Base-by-base conservation (phyloP, 257 asterid genomes). In the Knoxia roxburghii region DNA sequence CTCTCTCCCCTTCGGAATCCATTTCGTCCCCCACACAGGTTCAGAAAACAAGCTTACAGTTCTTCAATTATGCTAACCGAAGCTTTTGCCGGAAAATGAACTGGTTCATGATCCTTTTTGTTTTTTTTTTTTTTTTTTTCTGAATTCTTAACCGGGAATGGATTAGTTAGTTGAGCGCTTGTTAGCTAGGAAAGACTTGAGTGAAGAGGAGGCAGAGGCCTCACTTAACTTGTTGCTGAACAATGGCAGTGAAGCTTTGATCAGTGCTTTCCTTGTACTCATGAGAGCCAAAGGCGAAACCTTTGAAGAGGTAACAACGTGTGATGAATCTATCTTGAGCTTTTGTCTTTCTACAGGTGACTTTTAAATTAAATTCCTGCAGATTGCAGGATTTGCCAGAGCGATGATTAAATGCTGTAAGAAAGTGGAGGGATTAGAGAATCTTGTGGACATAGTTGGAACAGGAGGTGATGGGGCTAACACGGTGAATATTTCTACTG, bases 251-350 rank as follows among this genome's bases (percentile, higher is more conserved):
- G 99, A 93, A 76, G 97, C 92, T 58, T 69, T 88, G 82, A 90
- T 90, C 70, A 88, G 99, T 69, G 96, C 99, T 0, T 93, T 93
- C 75, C 87, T 93, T 81, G 99, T 93, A 77, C 89, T 93, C 10
- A 68, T 93, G 87, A 90, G 99, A 80, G 88, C 96, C 43, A 93
- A 93, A 78, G 99, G 99, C 27, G 99, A 93, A 83, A 93, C 97
- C 50, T 86, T 70, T 77, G 92, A 86, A 81, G 97, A 90, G 82
- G 96, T 88, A 77, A 73, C 41, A 2, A 0, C 0, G 7, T 3
- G 5, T 32, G 64, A 33, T 32, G 64, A 20, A 33, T 20, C 33
- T 58, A 40, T 32, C 10, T 59, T 17, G 46, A 18, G 37, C 45
- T n/a, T 53, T 53, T 30, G 50, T 30, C 24, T 9, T 29, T 51